Percentiles rank a stretch among this genome's conserved stretches.
Conservation (phyloP, 2,329 filamentous ascomycete genomes). For the Ceratocystis harringtonii region DNA sequence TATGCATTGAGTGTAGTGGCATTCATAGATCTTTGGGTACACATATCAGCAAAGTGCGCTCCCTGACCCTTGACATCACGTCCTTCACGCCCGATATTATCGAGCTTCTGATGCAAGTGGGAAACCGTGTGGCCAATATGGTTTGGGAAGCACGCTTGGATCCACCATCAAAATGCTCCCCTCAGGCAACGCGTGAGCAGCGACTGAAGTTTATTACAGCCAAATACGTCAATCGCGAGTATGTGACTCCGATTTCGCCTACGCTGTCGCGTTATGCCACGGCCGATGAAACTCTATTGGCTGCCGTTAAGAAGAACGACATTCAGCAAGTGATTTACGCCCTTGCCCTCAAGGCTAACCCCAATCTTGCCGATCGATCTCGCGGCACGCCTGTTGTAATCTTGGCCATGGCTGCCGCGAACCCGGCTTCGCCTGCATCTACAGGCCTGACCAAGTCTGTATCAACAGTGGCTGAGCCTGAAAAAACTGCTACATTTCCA, state of each 20-base stretch:
- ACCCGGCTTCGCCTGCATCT: constrained; percentile 60
- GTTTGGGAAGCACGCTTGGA: constrained; percentile 86
- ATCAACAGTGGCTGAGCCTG: constrained; percentile 26
- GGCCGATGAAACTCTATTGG: constrained; percentile 75
- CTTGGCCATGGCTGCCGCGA: constrained; percentile 79
- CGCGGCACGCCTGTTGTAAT: constrained; percentile 80
- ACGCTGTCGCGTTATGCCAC: constrained; percentile 62
- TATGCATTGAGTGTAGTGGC: constrained; percentile 96
- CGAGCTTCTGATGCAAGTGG: constrained; percentile 78
- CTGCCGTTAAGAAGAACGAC: constrained; percentile 91
- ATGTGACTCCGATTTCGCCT: constrained; percentile 61
- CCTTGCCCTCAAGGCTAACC: constrained; percentile 70
- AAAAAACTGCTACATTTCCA: constrained; percentile 57
- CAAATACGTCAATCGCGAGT: constrained; percentile 80
- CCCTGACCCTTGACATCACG: constrained; percentile 84
- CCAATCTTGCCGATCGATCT: constrained; percentile 73
- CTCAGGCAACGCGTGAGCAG: constrained; percentile 73
- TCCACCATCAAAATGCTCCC: constrained; percentile 52
- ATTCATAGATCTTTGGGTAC: constrained; percentile 93
- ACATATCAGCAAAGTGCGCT: constrained; percentile 94
- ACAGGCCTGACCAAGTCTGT: constrained; percentile 28
- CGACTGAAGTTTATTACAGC: constrained; percentile 86
- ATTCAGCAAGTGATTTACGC: constrained; percentile 87
- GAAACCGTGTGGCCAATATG: constrained; percentile 91
- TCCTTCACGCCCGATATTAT: constrained; percentile 96